Percentiles rank a stretch among this genome's conserved stretches.
Evolutionary conservation across 345 rosid genomes (phyloP).

Genomic region (Acer campestre): DNA sequence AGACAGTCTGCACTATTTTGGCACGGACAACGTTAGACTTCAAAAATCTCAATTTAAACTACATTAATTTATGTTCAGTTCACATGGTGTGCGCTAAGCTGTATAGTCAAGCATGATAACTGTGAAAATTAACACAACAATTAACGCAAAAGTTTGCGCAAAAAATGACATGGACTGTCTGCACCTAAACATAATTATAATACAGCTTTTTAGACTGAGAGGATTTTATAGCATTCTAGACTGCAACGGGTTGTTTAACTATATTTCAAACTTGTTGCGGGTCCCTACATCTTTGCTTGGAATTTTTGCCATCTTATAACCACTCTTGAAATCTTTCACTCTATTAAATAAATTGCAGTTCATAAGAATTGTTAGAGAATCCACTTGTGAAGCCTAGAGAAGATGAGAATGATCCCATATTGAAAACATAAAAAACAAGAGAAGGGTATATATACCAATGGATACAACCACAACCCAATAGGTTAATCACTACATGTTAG

Average conservation of each 20-base stretch:
- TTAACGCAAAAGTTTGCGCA: background rate
- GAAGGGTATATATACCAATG: no score
- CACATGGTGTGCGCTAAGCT: background rate
- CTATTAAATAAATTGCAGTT: background rate
- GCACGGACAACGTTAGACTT: background rate
- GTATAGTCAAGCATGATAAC: background rate
- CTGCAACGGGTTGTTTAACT: background rate
- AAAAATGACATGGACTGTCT: background rate
- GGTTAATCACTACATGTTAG: no score
- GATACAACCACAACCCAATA: no score
- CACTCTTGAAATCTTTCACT: background rate
- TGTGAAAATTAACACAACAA: background rate
- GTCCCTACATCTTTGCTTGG: conserved; percentile 1
- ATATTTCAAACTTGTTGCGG: background rate
- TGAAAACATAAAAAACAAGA: no score
- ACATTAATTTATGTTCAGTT: background rate
- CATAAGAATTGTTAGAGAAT: no score
- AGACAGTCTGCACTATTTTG: background rate
- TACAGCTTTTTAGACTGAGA: background rate
- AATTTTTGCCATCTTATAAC: background rate
- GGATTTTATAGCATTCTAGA: background rate
- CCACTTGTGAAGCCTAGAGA: no score
- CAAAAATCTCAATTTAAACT: background rate
- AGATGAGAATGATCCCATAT: no score
- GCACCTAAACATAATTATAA: background rate